These are phyloP conservation scores for Sclerotinia spermophila DNA, from an alignment of 2,329 filamentous ascomycete genomes.

Conservation along the genomic window DNA sequence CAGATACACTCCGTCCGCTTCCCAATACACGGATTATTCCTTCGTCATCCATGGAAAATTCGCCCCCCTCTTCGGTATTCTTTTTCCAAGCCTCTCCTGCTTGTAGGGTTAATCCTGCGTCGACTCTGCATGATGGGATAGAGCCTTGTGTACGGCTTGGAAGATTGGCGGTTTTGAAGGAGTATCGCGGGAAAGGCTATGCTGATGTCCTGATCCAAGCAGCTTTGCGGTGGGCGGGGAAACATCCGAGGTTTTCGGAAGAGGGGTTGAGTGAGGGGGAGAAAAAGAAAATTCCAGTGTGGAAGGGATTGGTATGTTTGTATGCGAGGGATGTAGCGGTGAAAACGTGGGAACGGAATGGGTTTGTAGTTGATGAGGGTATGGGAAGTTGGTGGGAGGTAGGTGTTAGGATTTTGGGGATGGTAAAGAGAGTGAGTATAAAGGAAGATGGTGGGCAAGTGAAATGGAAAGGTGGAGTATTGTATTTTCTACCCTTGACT, in stretches of 20 bases:
- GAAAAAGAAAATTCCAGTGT: slow-evolving; percentile 46
- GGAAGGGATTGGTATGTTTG: slow-evolving; percentile 72
- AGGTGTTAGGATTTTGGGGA: slow-evolving; percentile 79
- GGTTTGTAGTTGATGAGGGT: slow-evolving; percentile 68
- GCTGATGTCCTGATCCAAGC: slow-evolving; percentile 63
- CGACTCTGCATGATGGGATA: slow-evolving; percentile 53
- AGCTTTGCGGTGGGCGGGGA: slow-evolving; percentile 63
- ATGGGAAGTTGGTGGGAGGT: slow-evolving; percentile 81
- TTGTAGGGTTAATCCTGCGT: slow-evolving; percentile 36
- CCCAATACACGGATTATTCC: background rate
- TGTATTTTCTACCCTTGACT: too few relatives aligned
- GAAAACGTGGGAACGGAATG: slow-evolving; percentile 64
- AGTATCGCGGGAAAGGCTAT: slow-evolving; percentile 63
- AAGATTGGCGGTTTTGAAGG: slow-evolving; percentile 65
- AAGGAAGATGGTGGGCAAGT: background rate
- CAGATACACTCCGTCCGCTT: background rate
- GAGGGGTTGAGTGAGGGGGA: slow-evolving; percentile 43
- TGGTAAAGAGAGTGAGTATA: slow-evolving; percentile 51
- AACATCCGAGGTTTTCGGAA: slow-evolving; percentile 52
- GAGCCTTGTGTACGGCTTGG: slow-evolving; percentile 84
- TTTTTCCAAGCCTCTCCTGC: slow-evolving; percentile 12
- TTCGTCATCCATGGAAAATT: background rate
- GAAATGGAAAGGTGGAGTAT: background rate
- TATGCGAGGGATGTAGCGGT: slow-evolving; percentile 72
- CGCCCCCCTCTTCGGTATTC: background rate